Base-by-base conservation (phyloP, 129 eudicot genomes). In the Flaveria brownii region DNA sequence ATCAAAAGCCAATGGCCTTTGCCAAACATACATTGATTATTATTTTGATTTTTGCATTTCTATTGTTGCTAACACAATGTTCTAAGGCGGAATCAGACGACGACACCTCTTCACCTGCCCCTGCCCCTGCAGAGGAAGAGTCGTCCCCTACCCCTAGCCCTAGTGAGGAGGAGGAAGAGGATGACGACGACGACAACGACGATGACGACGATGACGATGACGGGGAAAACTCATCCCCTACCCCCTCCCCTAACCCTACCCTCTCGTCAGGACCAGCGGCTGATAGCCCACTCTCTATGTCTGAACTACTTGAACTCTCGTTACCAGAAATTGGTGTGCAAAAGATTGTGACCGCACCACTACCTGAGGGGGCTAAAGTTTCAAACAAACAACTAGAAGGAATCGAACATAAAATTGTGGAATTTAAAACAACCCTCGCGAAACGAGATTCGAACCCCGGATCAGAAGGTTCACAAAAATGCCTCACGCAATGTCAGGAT, bases 1-100 rank as follows among this genome's bases (percentile, higher is more conserved):
- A 78, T 68, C 20, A 17, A 49, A 36, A 57, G 50, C 59, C 39
- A 70, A 77, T 78, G 82, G 82, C 76, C 13, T 7, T 70, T 49
- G 11, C 56, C 56, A 70, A 28, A 52, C 68, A 59, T 28, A 61
- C 62, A 25, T 18, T 78, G 2, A 36, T 18, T 56, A 51, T 78
- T 46, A 55, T 78, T 33, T 70, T 51, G 22, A 17, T 78, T 61
- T 70, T 46, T 15, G 56, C 61, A 25, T 25, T 78, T 61, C 69
- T 70, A 17, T 54, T 70, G 2, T 52, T 56, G 14, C 46, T 28
- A 16, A 23, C 71, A 55, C 60, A 51, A 49, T 63, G 28, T 68
- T 57, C 61, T 46, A 47, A 56, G 54, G 39, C 70, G 1, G 13
- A 28, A 47, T 63, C 72, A 47, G 43, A 30, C 45, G 20, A 63